phyloP scores from a whole-genome alignment of 768 basidiomycete species.

The Tulasnella sp. region DNA sequence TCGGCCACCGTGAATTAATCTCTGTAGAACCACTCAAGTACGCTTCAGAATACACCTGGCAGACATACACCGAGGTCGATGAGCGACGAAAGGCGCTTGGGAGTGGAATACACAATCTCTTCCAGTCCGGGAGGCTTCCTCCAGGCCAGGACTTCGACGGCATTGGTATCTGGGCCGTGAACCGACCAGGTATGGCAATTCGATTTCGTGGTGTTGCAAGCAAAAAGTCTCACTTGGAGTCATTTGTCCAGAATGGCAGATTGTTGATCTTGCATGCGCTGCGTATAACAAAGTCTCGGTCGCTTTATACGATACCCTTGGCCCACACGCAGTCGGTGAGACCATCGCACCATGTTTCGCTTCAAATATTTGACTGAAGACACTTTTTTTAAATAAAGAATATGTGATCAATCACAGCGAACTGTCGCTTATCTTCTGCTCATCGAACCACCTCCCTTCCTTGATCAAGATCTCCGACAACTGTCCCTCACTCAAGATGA shows the following conservation, averaged over 20 bases:
- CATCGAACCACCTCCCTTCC: slow-evolving; percentile 60
- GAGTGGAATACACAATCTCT: slow-evolving; percentile 59
- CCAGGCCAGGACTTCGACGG: slow-evolving; percentile 40
- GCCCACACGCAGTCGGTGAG: slow-evolving; percentile 79
- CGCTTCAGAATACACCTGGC: slow-evolving; percentile 60
- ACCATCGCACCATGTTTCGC: slow-evolving; percentile 6
- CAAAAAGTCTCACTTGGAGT: too few relatives aligned
- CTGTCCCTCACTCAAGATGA: slow-evolving; percentile 55
- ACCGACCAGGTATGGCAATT: slow-evolving; percentile 52
- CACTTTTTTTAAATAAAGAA: slow-evolving; percentile 15
- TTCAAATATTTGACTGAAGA: too few relatives aligned
- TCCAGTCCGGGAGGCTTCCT: slow-evolving; percentile 48
- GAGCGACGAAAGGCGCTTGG: slow-evolving; percentile 60
- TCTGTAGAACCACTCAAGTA: slow-evolving; percentile 59
- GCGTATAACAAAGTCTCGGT: slow-evolving; percentile 78
- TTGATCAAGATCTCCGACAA: slow-evolving; percentile 59
- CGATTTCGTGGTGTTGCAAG: too few relatives aligned
- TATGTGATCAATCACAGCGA: slow-evolving; percentile 75
- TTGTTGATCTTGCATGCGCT: slow-evolving; percentile 71
- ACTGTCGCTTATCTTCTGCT: slow-evolving; percentile 65
- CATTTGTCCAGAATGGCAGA: slow-evolving; percentile 98
- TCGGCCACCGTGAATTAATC: slow-evolving; percentile 59
- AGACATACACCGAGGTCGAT: slow-evolving; percentile 67
- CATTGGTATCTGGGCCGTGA: slow-evolving; percentile 76
- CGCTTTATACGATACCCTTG: slow-evolving; percentile 89